These are phyloP conservation scores for Colletotrichum destructivum DNA, from an alignment of 2,329 filamentous ascomycete genomes.

Conservation along the genomic window DNA sequence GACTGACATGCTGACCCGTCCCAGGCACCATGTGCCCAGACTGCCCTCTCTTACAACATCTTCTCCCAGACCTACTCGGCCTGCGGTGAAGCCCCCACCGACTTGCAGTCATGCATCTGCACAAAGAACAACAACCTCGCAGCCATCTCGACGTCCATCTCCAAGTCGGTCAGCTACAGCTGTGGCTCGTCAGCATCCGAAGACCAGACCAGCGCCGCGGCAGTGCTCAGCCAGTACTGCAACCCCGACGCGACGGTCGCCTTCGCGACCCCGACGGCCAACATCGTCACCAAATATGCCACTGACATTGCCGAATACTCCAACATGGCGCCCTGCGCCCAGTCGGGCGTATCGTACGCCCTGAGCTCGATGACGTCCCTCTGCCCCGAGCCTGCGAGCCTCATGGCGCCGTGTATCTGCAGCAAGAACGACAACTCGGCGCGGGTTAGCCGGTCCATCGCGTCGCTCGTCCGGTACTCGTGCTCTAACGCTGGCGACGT, in stretches of 20 bases:
- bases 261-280: conserved; percentile 59
- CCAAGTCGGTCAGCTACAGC: conserved; percentile 56
- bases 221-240: conserved; percentile 65
- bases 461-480: conserved; percentile 57
- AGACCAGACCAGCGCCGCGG: conserved; percentile 63
- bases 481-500: conserved; percentile 65
- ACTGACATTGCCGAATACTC: conserved; percentile 63
- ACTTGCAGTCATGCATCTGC: conserved; percentile 68
- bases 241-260: conserved; percentile 55
- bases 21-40: conserved; percentile 66
- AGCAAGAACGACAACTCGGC: conserved; percentile 64
- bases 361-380: conserved; percentile 53
- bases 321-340: conserved; percentile 61
- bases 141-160: conserved; percentile 57
- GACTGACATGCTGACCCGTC: conserved; percentile 5
- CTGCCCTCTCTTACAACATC: conserved; percentile 62
- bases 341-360: conserved; percentile 55
- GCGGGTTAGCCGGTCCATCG: conserved; percentile 59
- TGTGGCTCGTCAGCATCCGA: conserved; percentile 64
- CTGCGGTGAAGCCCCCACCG: conserved; percentile 61
- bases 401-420: conserved; percentile 68
- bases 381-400: conserved; percentile 57
- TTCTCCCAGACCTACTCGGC: conserved; percentile 57
- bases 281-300: conserved; percentile 63
- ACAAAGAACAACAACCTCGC: conserved; percentile 60